A percentile compares a stretch with the other conserved stretches of the same genome.
phyloP scores from a whole-genome alignment of 441 rosid species.

The Adansonia gregorii region DNA sequence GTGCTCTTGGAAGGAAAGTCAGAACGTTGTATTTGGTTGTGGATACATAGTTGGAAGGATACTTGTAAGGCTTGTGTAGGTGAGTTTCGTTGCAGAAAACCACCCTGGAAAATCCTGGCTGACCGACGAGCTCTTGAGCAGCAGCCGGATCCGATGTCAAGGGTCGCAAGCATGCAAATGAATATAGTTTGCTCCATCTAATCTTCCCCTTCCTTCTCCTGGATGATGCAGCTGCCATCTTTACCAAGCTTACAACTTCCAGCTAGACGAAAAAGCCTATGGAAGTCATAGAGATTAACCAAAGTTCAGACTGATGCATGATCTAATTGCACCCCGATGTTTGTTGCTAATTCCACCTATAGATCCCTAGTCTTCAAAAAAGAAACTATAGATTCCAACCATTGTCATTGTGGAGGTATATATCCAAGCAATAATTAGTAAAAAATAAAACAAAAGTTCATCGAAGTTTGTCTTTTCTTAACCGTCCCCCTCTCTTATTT shows the following conservation, averaged over 20 bases:
- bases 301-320: neutral
- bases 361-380: neutral
- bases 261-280: constrained; percentile 8
- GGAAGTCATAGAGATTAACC: neutral
- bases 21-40: constrained; percentile 63
- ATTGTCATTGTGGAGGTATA: neutral
- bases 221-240: constrained; percentile 34
- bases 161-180: constrained; percentile 56
- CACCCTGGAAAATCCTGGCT: constrained; percentile 53
- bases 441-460: constrained; percentile 10
- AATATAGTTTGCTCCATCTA: constrained; percentile 59
- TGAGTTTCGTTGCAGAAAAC: constrained; percentile 66
- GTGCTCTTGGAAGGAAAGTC: constrained; percentile 65
- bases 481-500: constrained; percentile 8
- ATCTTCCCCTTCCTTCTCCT: constrained; percentile 40
- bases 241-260: neutral
- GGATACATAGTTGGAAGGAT: constrained; percentile 55
- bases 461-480: constrained; percentile 15
- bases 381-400: constrained; percentile 5
- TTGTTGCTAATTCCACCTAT: neutral
- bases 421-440: neutral
- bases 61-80: constrained; percentile 47
- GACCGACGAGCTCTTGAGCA: constrained; percentile 41
- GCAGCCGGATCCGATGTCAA: constrained; percentile 26
- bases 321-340: neutral